Evolutionary conservation across 495 filamentous ascomycete species (phyloP).

Genomic region (Wilcoxina mikolae): DNA sequence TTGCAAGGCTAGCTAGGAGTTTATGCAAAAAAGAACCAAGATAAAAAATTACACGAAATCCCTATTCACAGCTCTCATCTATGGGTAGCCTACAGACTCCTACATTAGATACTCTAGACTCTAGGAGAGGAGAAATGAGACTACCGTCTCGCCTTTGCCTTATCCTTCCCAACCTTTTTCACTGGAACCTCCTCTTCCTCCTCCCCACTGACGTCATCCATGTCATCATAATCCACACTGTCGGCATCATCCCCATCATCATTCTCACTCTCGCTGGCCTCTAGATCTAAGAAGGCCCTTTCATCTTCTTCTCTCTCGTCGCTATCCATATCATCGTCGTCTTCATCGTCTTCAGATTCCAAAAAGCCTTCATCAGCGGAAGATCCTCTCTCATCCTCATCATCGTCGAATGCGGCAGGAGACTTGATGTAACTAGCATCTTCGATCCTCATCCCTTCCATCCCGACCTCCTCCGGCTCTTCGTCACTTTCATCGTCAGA

Average conservation of each 20-base stretch:
- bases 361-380: constrained; percentile 28
- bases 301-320: constrained; percentile 33
- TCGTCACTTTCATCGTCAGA: constrained; percentile 38
- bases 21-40: not conserved
- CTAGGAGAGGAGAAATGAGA: too few relatives aligned
- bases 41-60: not conserved
- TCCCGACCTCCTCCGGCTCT: constrained; percentile 31
- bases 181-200: constrained; percentile 25
- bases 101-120: too few relatives aligned
- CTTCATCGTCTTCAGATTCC: constrained; percentile 31
- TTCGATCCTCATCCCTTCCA: constrained; percentile 26
- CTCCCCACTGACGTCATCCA: constrained; percentile 30
- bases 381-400: constrained; percentile 30
- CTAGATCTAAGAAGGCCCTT: constrained; percentile 10
- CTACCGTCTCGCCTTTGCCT: not conserved
- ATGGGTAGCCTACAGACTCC: too few relatives aligned
- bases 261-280: constrained; percentile 11
- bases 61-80: not conserved
- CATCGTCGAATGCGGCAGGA: constrained; percentile 26
- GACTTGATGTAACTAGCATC: constrained; percentile 28
- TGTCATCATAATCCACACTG: constrained; percentile 29
- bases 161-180: constrained; percentile 11
- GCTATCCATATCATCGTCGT: constrained; percentile 32
- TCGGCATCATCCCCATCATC: constrained; percentile 34
- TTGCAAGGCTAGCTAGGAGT: too few relatives aligned